A percentile compares a stretch with the other conserved stretches of the same genome.
phyloP scores from a whole-genome alignment of 164 flowering plant species.

The Nymphaea colorata region DNA sequence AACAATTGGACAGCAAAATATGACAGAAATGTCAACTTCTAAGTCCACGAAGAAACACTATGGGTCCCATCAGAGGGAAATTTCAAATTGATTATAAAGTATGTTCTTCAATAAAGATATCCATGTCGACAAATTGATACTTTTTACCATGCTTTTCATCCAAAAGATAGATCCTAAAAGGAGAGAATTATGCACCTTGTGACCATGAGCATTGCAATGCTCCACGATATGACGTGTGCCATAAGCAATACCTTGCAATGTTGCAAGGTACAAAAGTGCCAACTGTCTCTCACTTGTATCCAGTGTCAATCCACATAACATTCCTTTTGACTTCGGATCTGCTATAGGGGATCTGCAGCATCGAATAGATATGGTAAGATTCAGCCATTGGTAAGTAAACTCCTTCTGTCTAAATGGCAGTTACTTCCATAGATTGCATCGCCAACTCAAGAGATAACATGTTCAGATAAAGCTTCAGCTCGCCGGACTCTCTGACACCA shows the following conservation, averaged over 20 bases:
- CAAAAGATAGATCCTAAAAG: too few relatives aligned
- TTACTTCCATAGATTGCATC: too few relatives aligned
- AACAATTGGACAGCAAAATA: too few relatives aligned
- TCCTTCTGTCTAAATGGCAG: neutral
- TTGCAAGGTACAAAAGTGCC: slow-evolving; percentile 81
- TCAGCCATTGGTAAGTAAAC: neutral
- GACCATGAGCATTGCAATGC: slow-evolving; percentile 94
- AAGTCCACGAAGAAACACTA: neutral
- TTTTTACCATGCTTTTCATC: too few relatives aligned
- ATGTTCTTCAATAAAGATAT: too few relatives aligned
- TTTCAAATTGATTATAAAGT: neutral
- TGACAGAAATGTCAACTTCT: too few relatives aligned
- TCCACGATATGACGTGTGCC: slow-evolving; percentile 97
- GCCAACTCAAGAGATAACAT: too few relatives aligned
- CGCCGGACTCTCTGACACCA: too few relatives aligned
- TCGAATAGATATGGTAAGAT: slow-evolving; percentile 1
- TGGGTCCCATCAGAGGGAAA: neutral
- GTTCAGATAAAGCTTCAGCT: too few relatives aligned
- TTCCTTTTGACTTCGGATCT: slow-evolving; percentile 82
- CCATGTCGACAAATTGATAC: too few relatives aligned
- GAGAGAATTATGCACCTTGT: slow-evolving; percentile 25
- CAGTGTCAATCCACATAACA: slow-evolving; percentile 69
- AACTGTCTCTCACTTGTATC: slow-evolving; percentile 84
- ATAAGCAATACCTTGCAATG: slow-evolving; percentile 85
- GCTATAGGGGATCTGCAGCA: slow-evolving; percentile 87